Evolutionary conservation across 495 filamentous ascomycete species (phyloP).

Genomic region (Penicillium desertorum): DNA sequence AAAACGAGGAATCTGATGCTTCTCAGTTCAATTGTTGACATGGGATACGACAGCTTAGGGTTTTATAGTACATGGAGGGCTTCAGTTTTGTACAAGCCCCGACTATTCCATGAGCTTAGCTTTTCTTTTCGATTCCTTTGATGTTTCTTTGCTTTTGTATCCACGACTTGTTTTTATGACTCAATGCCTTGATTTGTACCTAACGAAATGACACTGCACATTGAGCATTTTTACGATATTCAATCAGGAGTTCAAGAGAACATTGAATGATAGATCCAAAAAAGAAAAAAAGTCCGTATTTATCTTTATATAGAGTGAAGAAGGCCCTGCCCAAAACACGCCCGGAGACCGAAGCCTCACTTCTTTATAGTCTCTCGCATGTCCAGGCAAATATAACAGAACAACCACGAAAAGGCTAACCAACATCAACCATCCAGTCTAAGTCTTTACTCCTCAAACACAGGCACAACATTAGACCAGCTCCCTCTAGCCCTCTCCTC

Average conservation of each 20-base stretch:
- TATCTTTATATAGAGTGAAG: slow-evolving; percentile 17
- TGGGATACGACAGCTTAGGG: background rate
- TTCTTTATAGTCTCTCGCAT: background rate
- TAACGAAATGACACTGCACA: background rate
- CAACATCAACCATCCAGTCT: background rate
- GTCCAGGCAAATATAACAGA: background rate
- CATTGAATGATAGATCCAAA: background rate
- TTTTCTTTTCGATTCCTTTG: slow-evolving; percentile 4
- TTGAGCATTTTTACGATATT: background rate
- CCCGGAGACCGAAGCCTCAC: slow-evolving; percentile 2
- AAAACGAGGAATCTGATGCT: background rate
- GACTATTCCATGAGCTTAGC: background rate
- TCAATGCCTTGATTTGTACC: background rate
- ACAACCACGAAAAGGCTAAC: background rate
- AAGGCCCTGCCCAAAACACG: slow-evolving; percentile 13
- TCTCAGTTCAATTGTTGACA: background rate
- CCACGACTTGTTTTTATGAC: background rate
- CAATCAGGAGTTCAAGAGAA: background rate
- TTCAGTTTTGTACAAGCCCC: background rate
- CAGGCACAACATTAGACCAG: slow-evolving; percentile 69
- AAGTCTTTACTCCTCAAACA: slow-evolving; percentile 56
- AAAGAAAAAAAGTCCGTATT: background rate
- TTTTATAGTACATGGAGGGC: background rate
- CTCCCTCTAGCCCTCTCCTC: slow-evolving; percentile 69
- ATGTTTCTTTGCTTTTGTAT: background rate